A percentile compares a stretch with the other conserved stretches of the same genome.
phyloP scores from a whole-genome alignment of 352 stramenopile species.

The Phytophthora crassamura region DNA sequence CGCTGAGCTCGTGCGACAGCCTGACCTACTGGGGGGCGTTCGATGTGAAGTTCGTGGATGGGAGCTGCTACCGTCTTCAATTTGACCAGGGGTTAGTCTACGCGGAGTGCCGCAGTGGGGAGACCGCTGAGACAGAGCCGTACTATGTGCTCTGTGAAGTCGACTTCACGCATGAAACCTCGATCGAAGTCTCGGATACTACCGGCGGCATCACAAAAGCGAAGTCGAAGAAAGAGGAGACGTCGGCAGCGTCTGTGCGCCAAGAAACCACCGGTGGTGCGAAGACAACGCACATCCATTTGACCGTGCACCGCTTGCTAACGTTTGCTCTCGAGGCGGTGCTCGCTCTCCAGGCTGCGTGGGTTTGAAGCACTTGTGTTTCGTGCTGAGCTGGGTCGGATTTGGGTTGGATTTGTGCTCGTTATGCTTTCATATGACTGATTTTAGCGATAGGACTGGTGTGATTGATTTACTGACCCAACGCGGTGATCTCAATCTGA shows the following conservation, averaged over 20 bases:
- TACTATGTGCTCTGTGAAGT: slow-evolving; percentile 15
- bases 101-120: slow-evolving; percentile 7
- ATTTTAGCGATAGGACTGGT: no score
- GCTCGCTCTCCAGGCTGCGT: slow-evolving; percentile 20
- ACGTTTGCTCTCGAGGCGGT: slow-evolving; percentile 10
- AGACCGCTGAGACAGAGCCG: background rate
- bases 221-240: background rate
- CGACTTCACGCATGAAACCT: slow-evolving; percentile 17
- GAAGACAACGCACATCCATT: slow-evolving; percentile 20
- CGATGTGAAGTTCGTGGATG: slow-evolving; percentile 8
- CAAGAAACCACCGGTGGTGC: background rate
- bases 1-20: background rate
- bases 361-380: background rate
- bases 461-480: no score
- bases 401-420: no score
- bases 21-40: slow-evolving; percentile 15
- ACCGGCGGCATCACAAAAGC: background rate
- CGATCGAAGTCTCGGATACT: background rate
- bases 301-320: slow-evolving; percentile 19
- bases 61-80: slow-evolving; percentile 15
- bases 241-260: background rate
- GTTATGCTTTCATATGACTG: no score
- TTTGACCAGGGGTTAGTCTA: slow-evolving; percentile 15
- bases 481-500: no score
- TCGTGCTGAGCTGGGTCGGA: no score